These are phyloP conservation scores for Penicillium salamii DNA, from an alignment of 495 filamentous ascomycete species.

Conservation along the genomic window DNA sequence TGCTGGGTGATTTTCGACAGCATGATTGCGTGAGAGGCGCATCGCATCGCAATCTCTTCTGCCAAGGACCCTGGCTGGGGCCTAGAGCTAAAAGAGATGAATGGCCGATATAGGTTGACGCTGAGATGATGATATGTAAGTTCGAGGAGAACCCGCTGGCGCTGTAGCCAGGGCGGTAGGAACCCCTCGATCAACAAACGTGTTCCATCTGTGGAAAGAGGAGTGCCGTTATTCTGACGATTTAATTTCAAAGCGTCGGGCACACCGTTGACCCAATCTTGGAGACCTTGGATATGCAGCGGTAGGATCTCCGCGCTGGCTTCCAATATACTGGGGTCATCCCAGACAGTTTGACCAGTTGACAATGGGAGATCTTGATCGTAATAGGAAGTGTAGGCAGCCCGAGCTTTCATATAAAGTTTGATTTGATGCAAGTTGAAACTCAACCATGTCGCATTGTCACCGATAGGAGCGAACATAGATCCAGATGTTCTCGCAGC, in stretches of 20 bases:
- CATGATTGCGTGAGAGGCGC: slow-evolving; percentile 47
- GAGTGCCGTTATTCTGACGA: slow-evolving; percentile 28
- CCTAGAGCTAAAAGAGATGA: slow-evolving; percentile 38
- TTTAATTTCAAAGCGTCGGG: slow-evolving; percentile 36
- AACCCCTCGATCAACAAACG: slow-evolving; percentile 37
- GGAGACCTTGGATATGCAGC: slow-evolving; percentile 19
- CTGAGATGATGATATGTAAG: slow-evolving; percentile 46
- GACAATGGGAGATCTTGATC: slow-evolving; percentile 11
- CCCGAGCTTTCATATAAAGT: slow-evolving; percentile 35
- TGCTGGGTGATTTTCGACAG: slow-evolving; percentile 51
- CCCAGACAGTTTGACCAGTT: slow-evolving; percentile 12
- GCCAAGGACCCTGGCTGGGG: slow-evolving; percentile 17
- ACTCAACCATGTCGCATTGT: slow-evolving; percentile 38
- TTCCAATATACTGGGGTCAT: slow-evolving; percentile 9
- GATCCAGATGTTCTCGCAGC: slow-evolving; percentile 36
- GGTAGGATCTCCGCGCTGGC: slow-evolving; percentile 28
- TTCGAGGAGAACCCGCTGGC: slow-evolving; percentile 51
- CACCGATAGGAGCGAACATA: slow-evolving; percentile 31
- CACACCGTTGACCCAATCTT: slow-evolving; percentile 29
- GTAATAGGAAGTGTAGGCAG: slow-evolving; percentile 37
- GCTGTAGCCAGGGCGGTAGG: slow-evolving; percentile 41
- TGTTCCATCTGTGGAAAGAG: slow-evolving; percentile 42
- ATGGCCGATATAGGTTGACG: slow-evolving; percentile 46
- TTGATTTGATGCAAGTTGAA: slow-evolving; percentile 38
- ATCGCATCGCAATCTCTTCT: slow-evolving; percentile 31